These are phyloP conservation scores for Leucogyrophana mollusca DNA, from an alignment of 768 basidiomycete genomes.

Conservation along the genomic window DNA sequence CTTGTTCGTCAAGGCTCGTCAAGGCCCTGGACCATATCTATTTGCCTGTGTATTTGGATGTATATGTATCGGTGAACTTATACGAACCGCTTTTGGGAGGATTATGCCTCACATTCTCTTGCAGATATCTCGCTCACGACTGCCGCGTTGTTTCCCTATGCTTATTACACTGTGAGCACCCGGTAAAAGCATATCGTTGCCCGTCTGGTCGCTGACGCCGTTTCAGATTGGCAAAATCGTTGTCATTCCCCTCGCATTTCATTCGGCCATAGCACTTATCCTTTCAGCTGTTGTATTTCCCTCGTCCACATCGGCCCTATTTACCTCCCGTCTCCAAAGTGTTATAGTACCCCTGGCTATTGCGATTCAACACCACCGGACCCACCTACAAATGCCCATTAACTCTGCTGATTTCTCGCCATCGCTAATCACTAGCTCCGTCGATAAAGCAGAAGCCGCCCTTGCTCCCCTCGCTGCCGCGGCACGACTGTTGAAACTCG, in stretches of 20 bases:
- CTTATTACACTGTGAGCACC: conserved; percentile 49
- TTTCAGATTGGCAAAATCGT: conserved; percentile 49
- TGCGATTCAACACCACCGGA: conserved; percentile 45
- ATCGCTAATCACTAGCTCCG: conserved; percentile 30
- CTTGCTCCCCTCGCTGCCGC: conserved; percentile 54
- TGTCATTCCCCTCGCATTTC: conserved; percentile 57
- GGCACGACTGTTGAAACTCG: conserved; percentile 51
- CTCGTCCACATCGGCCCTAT: conserved; percentile 56
- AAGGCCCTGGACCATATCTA: conserved; percentile 64
- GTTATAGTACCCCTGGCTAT: conserved; percentile 49
- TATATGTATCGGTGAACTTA: conserved; percentile 50
- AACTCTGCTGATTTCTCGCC: conserved; percentile 34
- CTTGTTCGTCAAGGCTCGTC: conserved; percentile 55
- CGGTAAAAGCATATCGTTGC: background rate
- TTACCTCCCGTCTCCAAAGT: conserved; percentile 46
- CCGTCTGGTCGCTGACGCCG: conserved; percentile 3
- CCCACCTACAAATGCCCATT: conserved; percentile 40
- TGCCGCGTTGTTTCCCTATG: conserved; percentile 60
- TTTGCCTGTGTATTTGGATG: conserved; percentile 58
- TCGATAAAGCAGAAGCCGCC: conserved; percentile 42
- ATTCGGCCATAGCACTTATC: conserved; percentile 54
- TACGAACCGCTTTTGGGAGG: background rate
- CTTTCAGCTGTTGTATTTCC: conserved; percentile 61
- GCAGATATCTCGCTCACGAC: conserved; percentile 60
- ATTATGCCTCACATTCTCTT: conserved; percentile 4